Percentiles rank a stretch among this genome's conserved stretches.
Conservation (phyloP, 331 rosid genomes). For the Erythrophleum ivorense region DNA sequence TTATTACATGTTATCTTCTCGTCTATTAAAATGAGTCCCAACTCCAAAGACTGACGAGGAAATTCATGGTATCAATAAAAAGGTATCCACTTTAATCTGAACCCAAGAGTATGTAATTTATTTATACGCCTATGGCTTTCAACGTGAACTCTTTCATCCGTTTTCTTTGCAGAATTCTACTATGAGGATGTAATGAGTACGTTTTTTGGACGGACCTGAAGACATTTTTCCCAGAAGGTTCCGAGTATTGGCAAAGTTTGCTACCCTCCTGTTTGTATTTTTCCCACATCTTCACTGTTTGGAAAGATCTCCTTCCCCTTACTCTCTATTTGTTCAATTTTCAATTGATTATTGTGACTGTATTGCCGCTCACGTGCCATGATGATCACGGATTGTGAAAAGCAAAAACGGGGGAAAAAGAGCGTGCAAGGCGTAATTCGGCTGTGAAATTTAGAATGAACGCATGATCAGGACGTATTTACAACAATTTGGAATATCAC, state of each 20-base stretch:
- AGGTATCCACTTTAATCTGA: neutral
- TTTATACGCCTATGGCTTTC: neutral
- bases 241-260: neutral
- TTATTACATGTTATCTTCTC: slow-evolving; percentile 18
- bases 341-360: neutral
- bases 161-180: neutral
- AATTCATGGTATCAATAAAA: neutral
- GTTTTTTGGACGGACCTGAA: neutral
- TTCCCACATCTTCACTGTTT: neutral
- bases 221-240: neutral
- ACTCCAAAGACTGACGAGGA: neutral
- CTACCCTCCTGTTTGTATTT: neutral
- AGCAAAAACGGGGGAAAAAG: too few relatives aligned
- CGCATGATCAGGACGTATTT: neutral
- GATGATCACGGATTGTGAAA: neutral
- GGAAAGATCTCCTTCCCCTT: neutral
- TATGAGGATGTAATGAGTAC: neutral
- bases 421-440: neutral
- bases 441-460: neutral
- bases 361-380: neutral
- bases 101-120: neutral
- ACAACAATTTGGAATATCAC: too few relatives aligned
- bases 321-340: slow-evolving; percentile 6
- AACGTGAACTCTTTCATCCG: neutral
- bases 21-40: neutral